Percentiles rank a stretch among this genome's conserved stretches.
These are phyloP conservation scores for Mycena amicta DNA, from an alignment of 768 basidiomycete species.

Conservation along the genomic window DNA sequence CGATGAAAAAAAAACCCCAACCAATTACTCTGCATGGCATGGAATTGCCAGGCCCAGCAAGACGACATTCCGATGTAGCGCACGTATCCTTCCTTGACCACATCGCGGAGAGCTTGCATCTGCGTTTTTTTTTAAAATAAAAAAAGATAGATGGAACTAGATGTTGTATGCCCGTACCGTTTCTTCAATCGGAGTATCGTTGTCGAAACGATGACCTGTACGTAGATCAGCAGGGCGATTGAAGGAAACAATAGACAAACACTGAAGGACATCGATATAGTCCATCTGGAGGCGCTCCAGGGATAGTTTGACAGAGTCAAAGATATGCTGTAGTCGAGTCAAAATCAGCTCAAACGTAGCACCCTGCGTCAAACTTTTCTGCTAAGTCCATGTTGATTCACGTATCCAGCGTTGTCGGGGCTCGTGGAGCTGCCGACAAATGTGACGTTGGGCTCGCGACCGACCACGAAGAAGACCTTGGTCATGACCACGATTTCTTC, in stretches of 20 bases:
- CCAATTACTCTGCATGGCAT: conserved; percentile 56
- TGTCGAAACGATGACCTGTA: conserved; percentile 57
- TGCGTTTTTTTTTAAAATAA: too few species aligned
- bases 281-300: conserved; percentile 72
- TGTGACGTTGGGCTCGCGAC: conserved; percentile 22
- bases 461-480: conserved; percentile 51
- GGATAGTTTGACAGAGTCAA: conserved; percentile 63
- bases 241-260: conserved; percentile 35
- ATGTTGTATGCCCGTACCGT: too few species aligned
- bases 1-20: neutral
- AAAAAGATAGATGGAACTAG: too few species aligned
- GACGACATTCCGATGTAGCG: conserved; percentile 64
- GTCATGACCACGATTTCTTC: conserved; percentile 80
- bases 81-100: conserved; percentile 65
- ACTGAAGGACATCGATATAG: conserved; percentile 77
- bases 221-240: too few species aligned
- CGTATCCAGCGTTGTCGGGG: conserved; percentile 48
- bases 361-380: conserved; percentile 39
- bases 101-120: conserved; percentile 73
- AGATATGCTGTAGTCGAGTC: conserved; percentile 57
- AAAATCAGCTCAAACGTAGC: neutral
- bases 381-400: conserved; percentile 54
- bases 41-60: conserved; percentile 59
- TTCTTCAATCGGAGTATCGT: conserved; percentile 60
- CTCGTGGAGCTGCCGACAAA: conserved; percentile 17